These are phyloP conservation scores for Leccinum solheimii DNA, from an alignment of 1,284 basidiomycete species.

Conservation along the genomic window DNA sequence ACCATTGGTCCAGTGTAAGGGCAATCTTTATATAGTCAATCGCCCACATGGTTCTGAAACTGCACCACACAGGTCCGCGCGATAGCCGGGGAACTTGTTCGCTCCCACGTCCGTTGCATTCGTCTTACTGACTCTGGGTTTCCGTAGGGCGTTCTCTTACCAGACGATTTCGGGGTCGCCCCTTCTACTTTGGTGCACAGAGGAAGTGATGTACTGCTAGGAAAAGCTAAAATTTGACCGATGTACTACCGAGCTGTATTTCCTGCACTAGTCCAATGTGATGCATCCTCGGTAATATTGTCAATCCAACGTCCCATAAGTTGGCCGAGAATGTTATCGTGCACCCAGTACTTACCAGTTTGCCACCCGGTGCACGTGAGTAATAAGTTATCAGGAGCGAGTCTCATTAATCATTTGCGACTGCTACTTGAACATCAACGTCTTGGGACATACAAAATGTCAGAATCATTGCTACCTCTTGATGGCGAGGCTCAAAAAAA, in stretches of 20 bases:
- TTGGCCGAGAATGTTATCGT: background rate
- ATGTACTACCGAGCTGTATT: slow-evolving; percentile 13
- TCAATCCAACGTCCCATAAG: background rate
- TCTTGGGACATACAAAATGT: slow-evolving; percentile 34
- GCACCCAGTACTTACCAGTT: background rate
- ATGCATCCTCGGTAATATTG: background rate
- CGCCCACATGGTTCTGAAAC: slow-evolving; percentile 14
- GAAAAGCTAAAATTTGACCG: slow-evolving; percentile 46
- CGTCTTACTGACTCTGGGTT: slow-evolving; percentile 10
- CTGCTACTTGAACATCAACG: slow-evolving; percentile 1
- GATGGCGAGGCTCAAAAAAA: slow-evolving; percentile 78
- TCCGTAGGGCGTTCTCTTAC: slow-evolving; percentile 58
- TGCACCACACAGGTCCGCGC: slow-evolving; percentile 59
- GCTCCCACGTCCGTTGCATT: slow-evolving; percentile 24
- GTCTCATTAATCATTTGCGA: background rate
- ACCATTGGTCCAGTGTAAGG: slow-evolving; percentile 82
- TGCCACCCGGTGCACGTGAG: slow-evolving; percentile 23
- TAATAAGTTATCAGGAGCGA: background rate
- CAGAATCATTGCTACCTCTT: slow-evolving; percentile 61
- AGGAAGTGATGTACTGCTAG: slow-evolving; percentile 46
- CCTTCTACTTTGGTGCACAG: slow-evolving; percentile 77
- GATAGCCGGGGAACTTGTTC: slow-evolving; percentile 75
- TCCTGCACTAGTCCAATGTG: background rate
- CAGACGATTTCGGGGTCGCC: slow-evolving; percentile 77
- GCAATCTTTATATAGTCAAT: slow-evolving; percentile 2